Evolutionary conservation across 129 eudicot genomes (phyloP).

Genomic region (Tagetes patula): DNA sequence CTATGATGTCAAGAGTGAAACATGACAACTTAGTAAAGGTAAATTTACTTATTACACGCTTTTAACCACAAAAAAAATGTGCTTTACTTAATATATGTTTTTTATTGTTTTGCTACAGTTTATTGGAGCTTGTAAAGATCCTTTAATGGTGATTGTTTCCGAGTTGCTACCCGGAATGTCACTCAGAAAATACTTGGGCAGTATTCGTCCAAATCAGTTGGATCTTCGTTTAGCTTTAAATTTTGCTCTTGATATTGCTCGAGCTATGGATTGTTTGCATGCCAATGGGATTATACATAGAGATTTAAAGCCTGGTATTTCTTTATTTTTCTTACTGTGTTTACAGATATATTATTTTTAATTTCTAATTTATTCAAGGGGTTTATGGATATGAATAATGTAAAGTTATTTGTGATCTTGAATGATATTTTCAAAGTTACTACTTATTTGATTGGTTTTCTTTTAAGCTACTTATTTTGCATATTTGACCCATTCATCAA

Average conservation of each 20-base stretch:
- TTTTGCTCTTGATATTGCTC: conserved; percentile 95
- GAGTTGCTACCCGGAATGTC: conserved; percentile 95
- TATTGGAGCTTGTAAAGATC: conserved; percentile 98
- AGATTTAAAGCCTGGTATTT: conserved; percentile 90
- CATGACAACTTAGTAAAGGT: conserved; percentile 94
- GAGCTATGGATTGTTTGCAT: conserved; percentile 94
- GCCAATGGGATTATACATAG: conserved; percentile 95
- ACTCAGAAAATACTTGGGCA: conserved; percentile 73
- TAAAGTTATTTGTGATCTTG: background rate
- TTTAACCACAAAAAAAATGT: background rate
- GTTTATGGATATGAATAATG: background rate
- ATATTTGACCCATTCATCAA: background rate
- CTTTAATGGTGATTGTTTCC: conserved; percentile 95
- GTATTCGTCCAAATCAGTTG: conserved; percentile 75
- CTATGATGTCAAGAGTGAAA: conserved; percentile 92
- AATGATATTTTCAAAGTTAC: too few species aligned
- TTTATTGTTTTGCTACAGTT: conserved; percentile 46
- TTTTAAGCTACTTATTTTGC: background rate
- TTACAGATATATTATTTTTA: background rate
- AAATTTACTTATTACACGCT: conserved; percentile 6
- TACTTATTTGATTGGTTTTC: background rate
- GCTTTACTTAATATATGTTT: background rate
- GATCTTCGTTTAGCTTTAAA: conserved; percentile 71
- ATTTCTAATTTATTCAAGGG: background rate
- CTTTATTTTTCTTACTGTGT: background rate